These are phyloP conservation scores for Hypoxylon rickii DNA, from an alignment of 495 filamentous ascomycete genomes.

Conservation along the genomic window DNA sequence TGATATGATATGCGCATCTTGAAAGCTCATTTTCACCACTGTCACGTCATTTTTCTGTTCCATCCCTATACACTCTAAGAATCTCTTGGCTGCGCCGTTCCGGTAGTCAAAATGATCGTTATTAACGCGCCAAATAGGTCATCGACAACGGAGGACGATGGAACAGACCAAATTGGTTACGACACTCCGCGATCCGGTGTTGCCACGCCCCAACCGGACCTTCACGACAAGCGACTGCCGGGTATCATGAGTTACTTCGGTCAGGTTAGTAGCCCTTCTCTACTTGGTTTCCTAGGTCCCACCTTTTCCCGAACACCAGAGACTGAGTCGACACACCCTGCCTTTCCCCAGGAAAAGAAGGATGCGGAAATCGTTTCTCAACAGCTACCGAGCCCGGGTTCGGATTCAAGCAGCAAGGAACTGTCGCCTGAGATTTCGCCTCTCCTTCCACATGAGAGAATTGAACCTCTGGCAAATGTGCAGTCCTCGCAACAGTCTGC, in stretches of 20 bases:
- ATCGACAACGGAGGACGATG: conserved; percentile 66
- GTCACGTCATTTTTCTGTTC: conserved; percentile 13
- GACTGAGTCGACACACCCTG: conserved; percentile 41
- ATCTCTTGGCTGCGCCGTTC: not conserved
- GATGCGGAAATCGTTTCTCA: conserved; percentile 35
- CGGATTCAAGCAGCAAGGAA: conserved; percentile 36
- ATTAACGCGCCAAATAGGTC: conserved; percentile 55
- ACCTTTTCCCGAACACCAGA: conserved; percentile 46
- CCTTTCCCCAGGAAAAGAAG: conserved; percentile 42
- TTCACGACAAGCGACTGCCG: conserved; percentile 84
- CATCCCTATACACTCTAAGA: conserved; percentile 7
- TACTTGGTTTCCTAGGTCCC: conserved; percentile 43
- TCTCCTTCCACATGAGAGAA: conserved; percentile 57
- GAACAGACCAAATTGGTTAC: conserved; percentile 75
- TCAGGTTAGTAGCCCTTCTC: conserved; percentile 84
- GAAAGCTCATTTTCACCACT: conserved; percentile 25
- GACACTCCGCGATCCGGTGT: conserved; percentile 83
- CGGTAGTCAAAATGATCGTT: conserved; percentile 35
- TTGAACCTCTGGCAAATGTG: conserved; percentile 41
- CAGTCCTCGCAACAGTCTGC: conserved; percentile 41
- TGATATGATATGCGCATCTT: conserved; percentile 25
- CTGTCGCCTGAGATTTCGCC: conserved; percentile 49
- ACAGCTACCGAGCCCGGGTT: conserved; percentile 26
- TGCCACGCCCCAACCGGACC: conserved; percentile 86
- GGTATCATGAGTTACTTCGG: conserved; percentile 93